Base-by-base conservation (phyloP, 1,139 yeast genomes). In the Diutina pseudorugosa region DNA sequence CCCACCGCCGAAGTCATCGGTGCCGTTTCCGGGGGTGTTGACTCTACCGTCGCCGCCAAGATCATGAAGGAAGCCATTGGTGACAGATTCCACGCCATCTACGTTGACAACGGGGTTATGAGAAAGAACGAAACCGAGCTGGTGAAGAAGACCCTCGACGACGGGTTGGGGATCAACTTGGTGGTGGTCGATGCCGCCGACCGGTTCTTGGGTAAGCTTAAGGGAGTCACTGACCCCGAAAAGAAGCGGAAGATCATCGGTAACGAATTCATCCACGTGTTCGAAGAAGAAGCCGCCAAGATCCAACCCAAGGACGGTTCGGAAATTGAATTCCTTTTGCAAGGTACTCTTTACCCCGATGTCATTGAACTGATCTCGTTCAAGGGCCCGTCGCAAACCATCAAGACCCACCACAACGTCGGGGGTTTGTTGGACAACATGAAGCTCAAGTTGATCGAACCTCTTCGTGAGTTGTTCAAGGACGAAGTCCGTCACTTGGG, bases 1-100 rank as follows among this genome's bases (percentile, higher is more conserved):
- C 97, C 96, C 60, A 85, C 91, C 56, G 98, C 96, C 55, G 98
- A 93, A 73, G 99, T 94, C 59, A 93, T 93, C 66, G 99, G 99
- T 73, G 99, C 99, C 54, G 98, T 93, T 61, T 88, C 97, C 56
- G 99, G 99, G 65, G 98, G 99, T 76, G 98, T 94, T 58, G 99
- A 93, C 72, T 93, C 98, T 54, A 93, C 99, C 51, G 98, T 94
- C 57, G 99, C 98, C 59, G 97, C 99, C 59, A 93, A 93, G 76
- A 80, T 93, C 67, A 86, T 93, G 95, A 85, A 90, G 59, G 96
- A 88, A 73, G 98, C 98, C 59, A 93, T 93, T 69, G 99, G 99
- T 66, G 94, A 88, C 65, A 83, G 98, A 70, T 93, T 93, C 86
- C 99, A 93, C 64, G 99, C 98, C 57, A 90, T 93, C 62, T 80